Percentiles rank a stretch among this genome's conserved stretches.
These are phyloP conservation scores for Atkinsonella texensis DNA, from an alignment of 2,329 filamentous ascomycete genomes.

Conservation along the genomic window DNA sequence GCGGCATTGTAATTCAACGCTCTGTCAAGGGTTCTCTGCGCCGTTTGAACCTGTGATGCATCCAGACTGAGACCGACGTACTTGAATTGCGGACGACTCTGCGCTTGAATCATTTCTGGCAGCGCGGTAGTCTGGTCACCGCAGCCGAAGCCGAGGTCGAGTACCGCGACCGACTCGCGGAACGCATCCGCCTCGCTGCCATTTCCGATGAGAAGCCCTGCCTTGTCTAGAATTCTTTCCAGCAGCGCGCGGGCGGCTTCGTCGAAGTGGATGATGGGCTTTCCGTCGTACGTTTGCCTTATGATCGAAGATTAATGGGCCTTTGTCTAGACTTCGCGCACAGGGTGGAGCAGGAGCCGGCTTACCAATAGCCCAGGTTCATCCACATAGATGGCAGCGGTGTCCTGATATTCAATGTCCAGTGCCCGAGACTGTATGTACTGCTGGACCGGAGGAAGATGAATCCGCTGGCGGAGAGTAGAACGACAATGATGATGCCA, in stretches of 20 bases:
- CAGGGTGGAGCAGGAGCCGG: too few species aligned
- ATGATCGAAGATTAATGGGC: neutral
- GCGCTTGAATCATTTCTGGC: constrained; percentile 15
- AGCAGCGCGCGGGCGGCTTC: constrained; percentile 38
- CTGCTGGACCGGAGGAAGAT: constrained; percentile 16
- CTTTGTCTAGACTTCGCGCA: constrained; percentile 2
- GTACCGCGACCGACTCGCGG: constrained; percentile 19
- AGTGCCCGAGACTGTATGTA: constrained; percentile 41
- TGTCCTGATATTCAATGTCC: constrained; percentile 38
- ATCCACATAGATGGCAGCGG: constrained; percentile 46
- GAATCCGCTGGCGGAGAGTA: constrained; percentile 9
- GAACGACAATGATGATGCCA: constrained; percentile 9
- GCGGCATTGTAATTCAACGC: constrained; percentile 11
- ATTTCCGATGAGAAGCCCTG: constrained; percentile 23
- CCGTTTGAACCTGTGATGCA: constrained; percentile 27
- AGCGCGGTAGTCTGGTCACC: constrained; percentile 43
- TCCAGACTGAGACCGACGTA: constrained; percentile 44
- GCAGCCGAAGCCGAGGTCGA: constrained; percentile 48
- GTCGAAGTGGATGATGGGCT: constrained; percentile 24
- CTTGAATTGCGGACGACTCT: constrained; percentile 18
- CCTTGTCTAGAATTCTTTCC: constrained; percentile 30
- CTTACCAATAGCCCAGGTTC: constrained; percentile 50
- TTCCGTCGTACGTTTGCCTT: constrained; percentile 20
- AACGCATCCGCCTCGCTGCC: neutral
- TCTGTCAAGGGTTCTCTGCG: constrained; percentile 19